A percentile compares a stretch with the other conserved stretches of the same genome.
phyloP scores from a whole-genome alignment of 345 rosid species.

The Eucalyptus tenuipes region DNA sequence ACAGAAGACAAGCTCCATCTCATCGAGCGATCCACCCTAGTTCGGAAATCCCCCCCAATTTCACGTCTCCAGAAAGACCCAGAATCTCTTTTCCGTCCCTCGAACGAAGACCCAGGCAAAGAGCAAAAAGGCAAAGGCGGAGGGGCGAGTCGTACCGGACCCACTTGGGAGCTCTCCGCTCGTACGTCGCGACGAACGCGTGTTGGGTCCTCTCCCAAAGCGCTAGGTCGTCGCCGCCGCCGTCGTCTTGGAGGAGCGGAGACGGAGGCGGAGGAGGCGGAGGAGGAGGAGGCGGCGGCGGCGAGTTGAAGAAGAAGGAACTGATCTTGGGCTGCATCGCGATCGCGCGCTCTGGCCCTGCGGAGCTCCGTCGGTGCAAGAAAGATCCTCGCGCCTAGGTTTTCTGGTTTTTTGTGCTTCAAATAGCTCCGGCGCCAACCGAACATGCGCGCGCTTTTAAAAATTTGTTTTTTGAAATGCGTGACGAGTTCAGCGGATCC shows the following conservation, averaged over 20 bases:
- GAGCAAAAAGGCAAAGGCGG: neutral
- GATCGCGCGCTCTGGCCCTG: neutral
- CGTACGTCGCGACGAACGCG: slow-evolving; percentile 29
- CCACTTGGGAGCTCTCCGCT: slow-evolving; percentile 25
- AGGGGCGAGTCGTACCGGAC: slow-evolving; percentile 9
- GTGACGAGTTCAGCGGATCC: neutral
- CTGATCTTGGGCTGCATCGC: slow-evolving; percentile 69
- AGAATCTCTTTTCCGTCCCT: neutral
- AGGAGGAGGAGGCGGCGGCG: slow-evolving; percentile 1
- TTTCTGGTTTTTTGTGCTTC: neutral
- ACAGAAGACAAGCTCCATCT: neutral
- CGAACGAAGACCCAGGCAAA: neutral
- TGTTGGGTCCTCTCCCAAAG: slow-evolving; percentile 26
- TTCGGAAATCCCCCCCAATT: neutral
- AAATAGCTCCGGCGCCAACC: neutral
- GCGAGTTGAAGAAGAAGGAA: slow-evolving; percentile 52
- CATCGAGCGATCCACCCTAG: neutral
- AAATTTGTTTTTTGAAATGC: neutral
- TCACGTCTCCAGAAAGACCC: neutral
- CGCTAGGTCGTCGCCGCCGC: slow-evolving; percentile 17
- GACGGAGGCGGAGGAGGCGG: neutral
- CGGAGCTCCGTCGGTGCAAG: neutral
- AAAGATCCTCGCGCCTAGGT: neutral
- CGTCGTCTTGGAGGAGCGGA: neutral
- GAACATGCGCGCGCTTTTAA: neutral